Conservation (phyloP, 1,284 basidiomycete species). For the Trametes polyzona region DNA sequence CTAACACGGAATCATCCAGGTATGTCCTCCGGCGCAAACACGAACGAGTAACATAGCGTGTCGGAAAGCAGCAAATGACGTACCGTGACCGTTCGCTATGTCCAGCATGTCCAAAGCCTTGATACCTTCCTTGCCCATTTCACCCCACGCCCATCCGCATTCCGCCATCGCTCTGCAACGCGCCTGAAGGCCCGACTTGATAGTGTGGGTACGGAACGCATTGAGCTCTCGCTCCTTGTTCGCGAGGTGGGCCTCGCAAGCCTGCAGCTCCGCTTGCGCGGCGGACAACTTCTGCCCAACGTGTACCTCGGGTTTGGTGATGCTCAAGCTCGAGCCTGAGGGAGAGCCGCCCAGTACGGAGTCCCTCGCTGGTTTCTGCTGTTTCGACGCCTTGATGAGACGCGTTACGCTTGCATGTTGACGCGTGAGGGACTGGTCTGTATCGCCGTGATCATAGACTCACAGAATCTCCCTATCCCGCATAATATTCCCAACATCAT, state of each 20-base stretch:
- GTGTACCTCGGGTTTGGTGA: slow-evolving; percentile 40
- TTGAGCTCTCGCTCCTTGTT: slow-evolving; percentile 68
- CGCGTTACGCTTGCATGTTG: slow-evolving; percentile 60
- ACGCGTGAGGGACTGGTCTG: not conserved
- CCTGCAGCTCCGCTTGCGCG: slow-evolving; percentile 76
- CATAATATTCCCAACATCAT: slow-evolving; percentile 68
- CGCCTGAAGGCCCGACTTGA: slow-evolving; percentile 62
- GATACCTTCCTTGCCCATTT: slow-evolving; percentile 63
- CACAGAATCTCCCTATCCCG: slow-evolving; percentile 80
- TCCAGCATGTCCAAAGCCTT: slow-evolving; percentile 43
- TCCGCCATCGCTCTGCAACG: slow-evolving; percentile 67
- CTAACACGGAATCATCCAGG: slow-evolving; percentile 9
- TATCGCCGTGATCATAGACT: slow-evolving; percentile 36
- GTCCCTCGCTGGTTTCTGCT: slow-evolving; percentile 53
- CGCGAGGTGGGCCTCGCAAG: slow-evolving; percentile 74
- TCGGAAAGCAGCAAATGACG: slow-evolving; percentile 11
- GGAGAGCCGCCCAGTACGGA: slow-evolving; percentile 40
- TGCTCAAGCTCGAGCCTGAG: slow-evolving; percentile 41
- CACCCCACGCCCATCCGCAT: slow-evolving; percentile 67
- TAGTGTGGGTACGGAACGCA: slow-evolving; percentile 49
- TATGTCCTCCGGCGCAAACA: slow-evolving; percentile 8
- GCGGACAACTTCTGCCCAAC: slow-evolving; percentile 55
- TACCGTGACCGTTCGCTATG: slow-evolving; percentile 31
- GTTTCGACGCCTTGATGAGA: slow-evolving; percentile 75
- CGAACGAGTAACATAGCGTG: not conserved